Evolutionary conservation across 2,329 filamentous ascomycete genomes (phyloP).

Genomic region (Apiospora marii): DNA sequence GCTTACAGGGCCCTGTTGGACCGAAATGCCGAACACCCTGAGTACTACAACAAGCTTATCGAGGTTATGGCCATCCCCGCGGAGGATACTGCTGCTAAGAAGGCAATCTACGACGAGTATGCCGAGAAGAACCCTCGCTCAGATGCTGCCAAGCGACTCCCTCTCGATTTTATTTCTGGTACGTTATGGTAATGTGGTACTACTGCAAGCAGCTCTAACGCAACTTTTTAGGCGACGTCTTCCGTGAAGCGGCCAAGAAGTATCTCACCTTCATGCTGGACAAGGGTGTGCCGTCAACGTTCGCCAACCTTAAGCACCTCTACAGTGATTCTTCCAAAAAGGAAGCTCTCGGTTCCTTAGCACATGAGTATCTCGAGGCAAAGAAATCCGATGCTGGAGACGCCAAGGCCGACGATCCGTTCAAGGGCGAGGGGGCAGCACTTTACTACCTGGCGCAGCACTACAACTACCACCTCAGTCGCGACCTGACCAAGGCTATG

Average conservation of each 20-base stretch:
- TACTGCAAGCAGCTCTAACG: slow-evolving; percentile 22
- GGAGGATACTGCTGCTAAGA: slow-evolving; percentile 68
- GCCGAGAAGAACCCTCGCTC: slow-evolving; percentile 81
- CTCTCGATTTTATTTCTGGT: slow-evolving; percentile 87
- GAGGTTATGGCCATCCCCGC: slow-evolving; percentile 69
- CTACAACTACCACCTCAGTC: slow-evolving; percentile 91
- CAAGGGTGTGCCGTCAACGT: slow-evolving; percentile 94
- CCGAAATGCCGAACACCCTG: slow-evolving; percentile 85
- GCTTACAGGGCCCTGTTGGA: slow-evolving; percentile 84
- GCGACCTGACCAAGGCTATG: slow-evolving; percentile 82
- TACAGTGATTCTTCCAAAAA: slow-evolving; percentile 83
- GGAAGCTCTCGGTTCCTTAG: slow-evolving; percentile 76
- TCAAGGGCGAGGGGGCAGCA: slow-evolving; percentile 77
- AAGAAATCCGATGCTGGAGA: slow-evolving; percentile 53
- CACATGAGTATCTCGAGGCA: slow-evolving; percentile 77
- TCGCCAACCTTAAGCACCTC: slow-evolving; percentile 94
- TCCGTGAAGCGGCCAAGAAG: slow-evolving; percentile 76
- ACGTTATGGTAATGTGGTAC: slow-evolving; percentile 33
- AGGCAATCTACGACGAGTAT: slow-evolving; percentile 83
- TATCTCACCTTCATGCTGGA: slow-evolving; percentile 88
- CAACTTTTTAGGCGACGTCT: slow-evolving; percentile 70
- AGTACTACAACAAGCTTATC: slow-evolving; percentile 83
- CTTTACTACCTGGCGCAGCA: slow-evolving; percentile 96
- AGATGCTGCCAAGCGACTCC: slow-evolving; percentile 85
- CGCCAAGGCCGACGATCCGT: slow-evolving; percentile 52